A percentile compares a stretch with the other conserved stretches of the same genome.
Evolutionary conservation across 2,329 filamentous ascomycete species (phyloP).

Genomic region (Trichoderma sp.): DNA sequence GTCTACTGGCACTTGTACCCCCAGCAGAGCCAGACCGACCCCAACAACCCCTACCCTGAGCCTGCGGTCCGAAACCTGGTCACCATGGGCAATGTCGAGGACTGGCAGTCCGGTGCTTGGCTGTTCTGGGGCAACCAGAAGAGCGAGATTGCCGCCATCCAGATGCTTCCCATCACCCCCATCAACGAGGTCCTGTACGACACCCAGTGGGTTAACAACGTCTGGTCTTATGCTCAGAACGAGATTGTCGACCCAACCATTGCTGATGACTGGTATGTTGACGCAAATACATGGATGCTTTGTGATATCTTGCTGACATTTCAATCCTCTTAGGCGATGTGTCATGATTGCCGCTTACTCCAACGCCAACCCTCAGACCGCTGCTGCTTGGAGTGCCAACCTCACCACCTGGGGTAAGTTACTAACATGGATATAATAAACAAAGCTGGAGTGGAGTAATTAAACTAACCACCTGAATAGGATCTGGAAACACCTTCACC

Average conservation of each 20-base stretch:
- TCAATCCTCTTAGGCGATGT: slow-evolving; percentile 21
- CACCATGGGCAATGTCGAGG: slow-evolving; percentile 27
- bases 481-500: slow-evolving; percentile 26
- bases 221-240: slow-evolving; percentile 26
- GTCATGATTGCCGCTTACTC: slow-evolving; percentile 28
- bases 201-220: slow-evolving; percentile 26
- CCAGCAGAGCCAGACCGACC: slow-evolving; percentile 22
- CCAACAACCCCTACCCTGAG: slow-evolving; percentile 29
- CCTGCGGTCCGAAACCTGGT: slow-evolving; percentile 22
- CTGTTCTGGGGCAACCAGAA: slow-evolving; percentile 22
- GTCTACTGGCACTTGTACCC: slow-evolving; percentile 29
- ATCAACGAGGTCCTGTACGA: slow-evolving; percentile 25
- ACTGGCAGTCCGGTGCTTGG: slow-evolving; percentile 28
- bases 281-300: not conserved
- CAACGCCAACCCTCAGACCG: slow-evolving; percentile 27
- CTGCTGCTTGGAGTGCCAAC: slow-evolving; percentile 26
- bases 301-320: not conserved
- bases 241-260: slow-evolving; percentile 26
- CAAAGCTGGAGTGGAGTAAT: no score
- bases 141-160: slow-evolving; percentile 21
- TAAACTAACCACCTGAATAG: slow-evolving; percentile 3
- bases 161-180: slow-evolving; percentile 19
- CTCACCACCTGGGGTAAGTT: slow-evolving; percentile 27
- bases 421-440: rapidly evolving
- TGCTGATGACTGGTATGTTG: slow-evolving; percentile 25